These are phyloP conservation scores for Globisporangium parvum DNA, from an alignment of 352 stramenopile genomes.

Conservation along the genomic window DNA sequence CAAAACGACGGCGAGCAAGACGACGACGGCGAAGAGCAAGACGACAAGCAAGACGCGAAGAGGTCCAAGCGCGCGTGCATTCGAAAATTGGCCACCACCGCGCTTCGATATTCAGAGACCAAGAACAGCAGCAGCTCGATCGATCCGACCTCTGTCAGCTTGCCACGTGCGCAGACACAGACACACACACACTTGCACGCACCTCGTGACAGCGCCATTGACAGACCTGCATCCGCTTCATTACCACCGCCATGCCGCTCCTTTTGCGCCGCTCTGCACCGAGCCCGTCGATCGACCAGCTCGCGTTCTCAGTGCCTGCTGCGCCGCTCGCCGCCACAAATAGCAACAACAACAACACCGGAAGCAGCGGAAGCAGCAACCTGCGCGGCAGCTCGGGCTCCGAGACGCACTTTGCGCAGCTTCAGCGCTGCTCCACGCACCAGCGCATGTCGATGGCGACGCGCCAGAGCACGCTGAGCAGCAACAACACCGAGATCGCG, in stretches of 20 bases:
- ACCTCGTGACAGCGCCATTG: neutral
- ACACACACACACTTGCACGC: neutral
- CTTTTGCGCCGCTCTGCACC: conserved; percentile 59
- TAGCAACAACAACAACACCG: neutral
- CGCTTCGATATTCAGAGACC: conserved; percentile 3
- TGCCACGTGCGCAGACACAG: neutral
- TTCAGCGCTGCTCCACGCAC: conserved; percentile 32
- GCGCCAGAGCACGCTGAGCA: conserved; percentile 28
- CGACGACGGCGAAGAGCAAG: no score
- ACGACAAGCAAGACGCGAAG: no score
- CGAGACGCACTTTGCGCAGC: conserved; percentile 14
- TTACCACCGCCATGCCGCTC: conserved; percentile 49
- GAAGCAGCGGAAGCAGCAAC: neutral
- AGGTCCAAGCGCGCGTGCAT: neutral
- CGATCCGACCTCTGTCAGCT: neutral
- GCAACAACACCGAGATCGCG: conserved; percentile 18
- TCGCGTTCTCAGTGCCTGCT: conserved; percentile 38
- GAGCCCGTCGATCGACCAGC: conserved; percentile 67
- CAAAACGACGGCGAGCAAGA: no score
- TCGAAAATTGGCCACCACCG: conserved; percentile 10
- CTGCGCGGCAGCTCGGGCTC: conserved; percentile 9
- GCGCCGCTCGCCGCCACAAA: conserved; percentile 19
- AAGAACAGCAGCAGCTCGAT: neutral
- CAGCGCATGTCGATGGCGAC: conserved; percentile 25
- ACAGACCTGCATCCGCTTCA: neutral